Evolutionary conservation across 1,284 basidiomycete genomes (phyloP), one percentile per base, ranked within the genome.

Genomic region (Hymenochaete sp.): DNA sequence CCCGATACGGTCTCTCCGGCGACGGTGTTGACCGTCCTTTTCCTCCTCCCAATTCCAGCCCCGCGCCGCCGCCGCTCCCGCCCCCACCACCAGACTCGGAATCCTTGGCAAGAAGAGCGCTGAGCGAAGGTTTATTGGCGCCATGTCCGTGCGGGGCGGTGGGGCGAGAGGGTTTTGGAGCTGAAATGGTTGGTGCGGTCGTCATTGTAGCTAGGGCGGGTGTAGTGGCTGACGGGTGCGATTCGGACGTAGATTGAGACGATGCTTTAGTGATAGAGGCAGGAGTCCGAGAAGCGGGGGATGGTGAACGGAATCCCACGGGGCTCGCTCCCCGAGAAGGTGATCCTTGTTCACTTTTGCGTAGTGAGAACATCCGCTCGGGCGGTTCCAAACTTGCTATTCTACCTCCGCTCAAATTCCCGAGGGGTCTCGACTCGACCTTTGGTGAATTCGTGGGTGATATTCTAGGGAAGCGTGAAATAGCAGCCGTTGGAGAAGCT

Each of bases 1-100:
- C 85, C 57, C 78, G 79, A 59, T 80, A 89, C 31, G 82, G 79
- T 45, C 72, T 71, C 56, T 89, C 85, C 6, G 82, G 81, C 18
- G 82, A 82, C 6, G 79, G 65, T 13, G 79, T 66, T 14, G 71
- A 64, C 38, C 56, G 42, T 13, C 60, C 59, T 26, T 70, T 68
- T 16, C 33, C 31, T n/a, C 33, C n/a, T n/a, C n/a, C n/a, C n/a
- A n/a, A n/a, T n/a, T n/a, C n/a, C n/a, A 35, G 5, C 32, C 14
- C 13, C 21, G 32, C 13, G 14, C 6, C 13, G 14, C 32, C 6
- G 13, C 32, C 32, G 32, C 21, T 10, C 28, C 28, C 28, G 14
- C 38, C 13, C 26, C 40, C n/a, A n/a, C n/a, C n/a, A n/a, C n/a
- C n/a, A n/a, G n/a, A n/a, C n/a, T n/a, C n/a, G n/a, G n/a, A n/a